A percentile compares a stretch with the other conserved stretches of the same genome.
Conservation (phyloP, 345 rosid species). For the Punica granatum region DNA sequence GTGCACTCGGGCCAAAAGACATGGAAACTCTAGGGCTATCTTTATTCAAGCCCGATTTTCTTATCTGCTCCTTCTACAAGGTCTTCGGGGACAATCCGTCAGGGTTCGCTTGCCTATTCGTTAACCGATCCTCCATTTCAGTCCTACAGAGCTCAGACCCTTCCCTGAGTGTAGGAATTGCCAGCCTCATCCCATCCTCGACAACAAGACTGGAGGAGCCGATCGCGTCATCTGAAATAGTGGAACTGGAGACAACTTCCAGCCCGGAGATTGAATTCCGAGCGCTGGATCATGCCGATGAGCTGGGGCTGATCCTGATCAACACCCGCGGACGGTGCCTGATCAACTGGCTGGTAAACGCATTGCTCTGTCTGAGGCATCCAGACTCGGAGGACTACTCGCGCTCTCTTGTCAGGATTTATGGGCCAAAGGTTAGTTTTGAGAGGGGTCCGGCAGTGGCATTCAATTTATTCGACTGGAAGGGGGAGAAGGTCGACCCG, state of each 20-base stretch:
- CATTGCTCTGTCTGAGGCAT: conserved; percentile 54
- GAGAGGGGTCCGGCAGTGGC: conserved; percentile 56
- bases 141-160: conserved; percentile 25
- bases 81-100: conserved; percentile 65
- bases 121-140: conserved; percentile 47
- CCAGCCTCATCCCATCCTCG: conserved; percentile 16
- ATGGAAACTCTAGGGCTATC: conserved; percentile 91
- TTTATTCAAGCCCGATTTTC: conserved; percentile 69
- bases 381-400: conserved; percentile 37
- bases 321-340: conserved; percentile 51
- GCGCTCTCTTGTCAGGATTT: conserved; percentile 42
- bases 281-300: conserved; percentile 71
- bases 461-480: conserved; percentile 88
- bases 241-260: conserved; percentile 15
- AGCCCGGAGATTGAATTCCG: conserved; percentile 31
- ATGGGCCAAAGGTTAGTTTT: conserved; percentile 50
- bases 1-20: conserved; percentile 62
- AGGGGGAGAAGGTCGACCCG: conserved; percentile 66
- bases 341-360: conserved; percentile 67
- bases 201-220: conserved; percentile 10
- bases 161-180: conserved; percentile 26
- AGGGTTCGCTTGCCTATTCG: conserved; percentile 70
- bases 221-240: conserved; percentile 12
- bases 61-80: conserved; percentile 68
- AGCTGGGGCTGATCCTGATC: conserved; percentile 50